Evolutionary conservation across 805 yeast genomes (phyloP), one percentile per base, ranked within the genome.

Genomic region (Candida mattraensis): DNA sequence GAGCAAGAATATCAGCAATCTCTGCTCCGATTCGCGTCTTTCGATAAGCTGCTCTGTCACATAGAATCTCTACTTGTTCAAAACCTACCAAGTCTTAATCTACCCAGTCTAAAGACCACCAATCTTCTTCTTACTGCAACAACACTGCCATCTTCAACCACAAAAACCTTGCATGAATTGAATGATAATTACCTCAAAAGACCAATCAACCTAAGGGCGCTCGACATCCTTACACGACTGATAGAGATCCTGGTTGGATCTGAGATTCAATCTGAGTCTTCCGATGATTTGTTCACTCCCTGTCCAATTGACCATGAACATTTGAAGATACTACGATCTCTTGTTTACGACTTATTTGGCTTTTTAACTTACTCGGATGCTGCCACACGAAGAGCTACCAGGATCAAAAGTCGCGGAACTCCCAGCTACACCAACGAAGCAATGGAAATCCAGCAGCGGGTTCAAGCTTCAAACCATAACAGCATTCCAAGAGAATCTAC

Each of bases 81-180:
- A 11, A 50, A 52, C 18, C 37, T 50, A 2, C 63, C 64, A 4
- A 15, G 17, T 1, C 29, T 59, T 18, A 41, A 48, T 12, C 44
- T 53, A 7, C 72, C 73, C 0, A 60, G 64, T 1, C 47, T 56
- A 15, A 58, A 60, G 18, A 53, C 63, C 3, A 28, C 67, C 7
- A 45, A 59, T 18, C 54, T 61, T 1, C 32, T 70, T 7, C 51
- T 70, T 28, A 64, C 74, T 1, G 39, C 69, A 17, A 59, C 60
- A 0, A 62, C 71, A 0, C 40, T 64, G 1, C 58, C 67, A 0
- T 50, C 51, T 1, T 51, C 56, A 13, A 45, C 35, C 16, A 47
- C 50, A 24, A 54, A 53, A 26, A 53, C 54, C 12, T 40, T 53
- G 5, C 14, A 51, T 3, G 40, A 59, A 12, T 26, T 38, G 7